Conservation (phyloP, 2,329 filamentous ascomycete genomes). For the Elsinoe batatas region DNA sequence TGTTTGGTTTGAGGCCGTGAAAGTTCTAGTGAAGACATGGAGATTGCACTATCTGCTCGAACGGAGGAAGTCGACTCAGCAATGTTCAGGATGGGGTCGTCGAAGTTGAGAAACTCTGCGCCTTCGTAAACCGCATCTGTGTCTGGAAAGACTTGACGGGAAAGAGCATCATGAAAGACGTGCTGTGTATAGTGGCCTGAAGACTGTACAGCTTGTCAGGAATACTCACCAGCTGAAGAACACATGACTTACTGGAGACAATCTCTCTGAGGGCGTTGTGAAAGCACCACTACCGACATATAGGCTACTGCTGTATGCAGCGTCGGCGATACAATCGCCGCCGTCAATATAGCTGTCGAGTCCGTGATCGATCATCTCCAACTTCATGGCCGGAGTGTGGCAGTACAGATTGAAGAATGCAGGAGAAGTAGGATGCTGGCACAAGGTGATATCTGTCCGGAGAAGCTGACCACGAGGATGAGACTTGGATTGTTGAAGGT, state of each 20-base stretch:
- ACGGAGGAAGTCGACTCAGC: not conserved
- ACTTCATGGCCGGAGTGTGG: not conserved
- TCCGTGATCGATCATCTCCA: not conserved
- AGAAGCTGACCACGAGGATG: no score
- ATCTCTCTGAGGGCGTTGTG: not conserved
- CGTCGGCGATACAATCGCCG: no score
- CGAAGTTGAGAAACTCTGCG: not conserved
- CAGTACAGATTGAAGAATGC: no score
- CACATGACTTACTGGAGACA: not conserved
- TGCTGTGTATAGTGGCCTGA: not conserved
- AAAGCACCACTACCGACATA: not conserved
- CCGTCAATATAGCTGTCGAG: no score
- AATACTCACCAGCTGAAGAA: not conserved
- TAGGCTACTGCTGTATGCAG: not conserved
- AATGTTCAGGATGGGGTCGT: not conserved
- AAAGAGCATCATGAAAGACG: not conserved
- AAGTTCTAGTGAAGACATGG: not conserved
- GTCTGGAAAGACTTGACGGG: not conserved
- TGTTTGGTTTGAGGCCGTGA: not conserved
- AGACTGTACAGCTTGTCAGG: not conserved
- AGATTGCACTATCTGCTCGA: not conserved
- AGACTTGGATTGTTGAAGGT: no score
- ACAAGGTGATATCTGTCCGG: no score
- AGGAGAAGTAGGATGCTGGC: no score
- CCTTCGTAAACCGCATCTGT: not conserved